Evolutionary conservation across 805 yeast species (phyloP).

Genomic region (Nakazawaea wyomingensis): DNA sequence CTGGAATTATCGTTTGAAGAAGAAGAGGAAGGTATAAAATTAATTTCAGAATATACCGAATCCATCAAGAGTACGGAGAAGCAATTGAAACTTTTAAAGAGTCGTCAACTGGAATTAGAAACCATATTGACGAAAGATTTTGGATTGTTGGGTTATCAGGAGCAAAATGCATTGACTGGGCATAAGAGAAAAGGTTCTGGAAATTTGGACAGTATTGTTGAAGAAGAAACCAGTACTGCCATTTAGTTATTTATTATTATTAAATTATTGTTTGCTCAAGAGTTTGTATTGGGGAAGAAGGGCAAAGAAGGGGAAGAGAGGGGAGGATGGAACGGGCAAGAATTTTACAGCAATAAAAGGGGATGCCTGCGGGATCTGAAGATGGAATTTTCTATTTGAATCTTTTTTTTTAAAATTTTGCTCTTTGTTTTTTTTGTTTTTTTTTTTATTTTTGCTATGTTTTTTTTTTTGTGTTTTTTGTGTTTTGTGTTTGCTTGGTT

Average conservation of each 20-base stretch:
- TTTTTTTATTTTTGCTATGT: too few species aligned
- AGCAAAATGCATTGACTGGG: neutral
- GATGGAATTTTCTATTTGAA: too few species aligned
- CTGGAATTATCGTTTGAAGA: conserved; percentile 13
- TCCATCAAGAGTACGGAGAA: conserved; percentile 11
- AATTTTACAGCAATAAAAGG: too few species aligned
- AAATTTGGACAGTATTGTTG: conserved; percentile 4
- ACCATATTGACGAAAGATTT: neutral
- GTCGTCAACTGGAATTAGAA: conserved; percentile 2
- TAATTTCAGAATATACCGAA: conserved; percentile 10
- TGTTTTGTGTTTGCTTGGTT: too few species aligned
- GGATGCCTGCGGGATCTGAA: too few species aligned
- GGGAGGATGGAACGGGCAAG: too few species aligned
- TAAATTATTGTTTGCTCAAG: too few species aligned
- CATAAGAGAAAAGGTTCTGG: conserved; percentile 3
- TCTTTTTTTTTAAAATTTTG: too few species aligned
- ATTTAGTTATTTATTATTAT: neutral
- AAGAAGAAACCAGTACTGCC: conserved; percentile 6
- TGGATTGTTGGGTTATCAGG: conserved; percentile 2
- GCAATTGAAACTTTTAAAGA: conserved; percentile 1
- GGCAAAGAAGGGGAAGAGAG: neutral
- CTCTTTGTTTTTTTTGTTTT: too few species aligned
- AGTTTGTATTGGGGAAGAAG: neutral
- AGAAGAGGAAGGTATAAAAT: conserved; percentile 15
- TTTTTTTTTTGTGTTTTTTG: too few species aligned